Percentiles rank a stretch among this genome's conserved stretches.
Conservation (phyloP, 768 basidiomycete species). For the Suillus ampliporus region DNA sequence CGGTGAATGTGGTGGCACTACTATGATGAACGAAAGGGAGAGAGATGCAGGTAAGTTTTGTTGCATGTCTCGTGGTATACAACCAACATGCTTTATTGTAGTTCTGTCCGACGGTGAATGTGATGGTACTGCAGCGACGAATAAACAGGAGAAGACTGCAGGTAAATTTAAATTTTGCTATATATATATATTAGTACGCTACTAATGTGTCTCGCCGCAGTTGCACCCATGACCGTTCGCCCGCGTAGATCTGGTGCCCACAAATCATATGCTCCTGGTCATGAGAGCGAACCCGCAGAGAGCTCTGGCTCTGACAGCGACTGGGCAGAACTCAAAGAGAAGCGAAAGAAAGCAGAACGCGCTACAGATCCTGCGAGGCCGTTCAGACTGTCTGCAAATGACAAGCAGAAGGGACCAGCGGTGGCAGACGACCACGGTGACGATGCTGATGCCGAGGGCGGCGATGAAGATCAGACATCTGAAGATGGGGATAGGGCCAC, state of each 20-base stretch:
- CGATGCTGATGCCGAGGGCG: not conserved
- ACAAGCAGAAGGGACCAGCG: not conserved
- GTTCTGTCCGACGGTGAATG: not conserved
- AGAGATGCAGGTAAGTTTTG: not conserved
- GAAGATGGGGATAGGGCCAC: not conserved
- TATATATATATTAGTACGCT: not conserved
- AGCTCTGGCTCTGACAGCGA: constrained; percentile 4
- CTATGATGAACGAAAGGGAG: not conserved
- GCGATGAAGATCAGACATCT: not conserved
- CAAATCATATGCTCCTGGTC: not conserved
- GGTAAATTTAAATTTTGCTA: constrained; percentile 1
- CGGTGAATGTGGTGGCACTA: not conserved
- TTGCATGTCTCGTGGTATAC: not conserved
- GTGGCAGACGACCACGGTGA: not conserved
- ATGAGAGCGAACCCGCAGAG: not conserved
- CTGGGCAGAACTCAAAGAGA: not conserved
- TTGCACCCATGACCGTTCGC: not conserved
- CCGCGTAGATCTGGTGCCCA: not conserved
- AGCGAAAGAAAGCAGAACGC: not conserved
- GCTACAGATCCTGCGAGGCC: not conserved
- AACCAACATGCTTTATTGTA: not conserved
- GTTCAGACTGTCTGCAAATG: not conserved
- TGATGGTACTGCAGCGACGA: not conserved
- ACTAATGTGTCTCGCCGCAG: not conserved
- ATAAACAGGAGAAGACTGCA: not conserved